phyloP scores from a whole-genome alignment of 306 rosid species.

The Vigna hirtella region DNA sequence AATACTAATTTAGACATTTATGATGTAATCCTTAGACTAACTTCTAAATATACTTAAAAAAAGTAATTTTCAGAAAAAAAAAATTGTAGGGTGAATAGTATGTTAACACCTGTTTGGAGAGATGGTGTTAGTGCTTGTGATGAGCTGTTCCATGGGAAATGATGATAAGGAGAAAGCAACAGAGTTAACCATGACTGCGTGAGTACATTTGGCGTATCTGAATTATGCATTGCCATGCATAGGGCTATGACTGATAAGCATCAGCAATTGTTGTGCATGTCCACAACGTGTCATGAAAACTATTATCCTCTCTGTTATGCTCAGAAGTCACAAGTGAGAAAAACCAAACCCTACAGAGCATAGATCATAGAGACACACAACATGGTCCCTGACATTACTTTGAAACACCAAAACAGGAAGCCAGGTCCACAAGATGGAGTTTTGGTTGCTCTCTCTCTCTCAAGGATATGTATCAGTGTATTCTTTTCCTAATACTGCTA shows the following conservation, averaged over 20 bases:
- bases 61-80: too few species aligned
- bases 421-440: neutral
- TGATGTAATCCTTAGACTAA: neutral
- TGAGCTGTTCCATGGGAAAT: neutral
- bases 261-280: slow-evolving; percentile 27
- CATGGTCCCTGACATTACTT: neutral
- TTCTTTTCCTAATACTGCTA: neutral
- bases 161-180: neutral
- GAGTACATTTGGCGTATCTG: neutral
- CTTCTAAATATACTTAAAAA: neutral
- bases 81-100: too few species aligned
- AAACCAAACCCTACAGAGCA: neutral
- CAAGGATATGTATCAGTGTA: neutral
- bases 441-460: neutral
- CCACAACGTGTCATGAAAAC: slow-evolving; percentile 37
- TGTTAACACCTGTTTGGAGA: neutral
- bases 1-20: too few species aligned
- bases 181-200: too few species aligned
- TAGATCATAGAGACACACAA: neutral
- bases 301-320: neutral
- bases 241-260: slow-evolving; percentile 1
- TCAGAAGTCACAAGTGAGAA: slow-evolving; percentile 21
- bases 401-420: neutral
- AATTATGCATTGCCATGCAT: neutral
- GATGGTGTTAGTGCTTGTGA: neutral